These are phyloP conservation scores for Diversispora eburnea DNA, from an alignment of 192 early-diverging fungal species.

Conservation along the genomic window DNA sequence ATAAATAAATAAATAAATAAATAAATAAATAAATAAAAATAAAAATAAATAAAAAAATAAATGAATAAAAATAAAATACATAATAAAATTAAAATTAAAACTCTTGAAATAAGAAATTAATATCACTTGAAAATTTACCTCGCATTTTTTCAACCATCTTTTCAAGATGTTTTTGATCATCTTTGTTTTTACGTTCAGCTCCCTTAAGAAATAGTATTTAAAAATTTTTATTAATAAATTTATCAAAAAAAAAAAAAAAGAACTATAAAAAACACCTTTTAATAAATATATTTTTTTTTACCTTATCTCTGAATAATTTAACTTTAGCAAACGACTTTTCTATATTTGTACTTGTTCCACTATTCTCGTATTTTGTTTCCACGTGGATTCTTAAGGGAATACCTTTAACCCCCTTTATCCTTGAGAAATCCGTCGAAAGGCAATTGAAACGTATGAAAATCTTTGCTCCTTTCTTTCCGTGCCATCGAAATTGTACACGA, in stretches of 20 bases:
- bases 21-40: conserved; percentile 24
- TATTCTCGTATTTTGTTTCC: conserved; percentile 34
- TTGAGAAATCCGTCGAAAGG: conserved; percentile 74
- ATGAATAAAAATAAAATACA: no score
- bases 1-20: no score
- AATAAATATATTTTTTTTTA: conserved; percentile 11
- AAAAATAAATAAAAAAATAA: not conserved
- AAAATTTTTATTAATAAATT: not conserved
- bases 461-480: conserved; percentile 59
- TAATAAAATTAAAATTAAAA: conserved; percentile 24
- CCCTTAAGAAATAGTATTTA: conserved; percentile 37
- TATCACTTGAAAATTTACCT: conserved; percentile 35
- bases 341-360: conserved; percentile 28
- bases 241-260: not conserved
- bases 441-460: conserved; percentile 69
- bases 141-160: conserved; percentile 61
- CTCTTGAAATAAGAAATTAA: conserved; percentile 36
- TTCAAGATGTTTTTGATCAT: conserved; percentile 70
- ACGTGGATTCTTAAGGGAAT: conserved; percentile 61
- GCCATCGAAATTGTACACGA: conserved; percentile 68
- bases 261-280: not conserved
- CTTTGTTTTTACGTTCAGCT: conserved; percentile 75
- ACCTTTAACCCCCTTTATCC: conserved; percentile 80
- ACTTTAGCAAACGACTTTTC: conserved; percentile 61
- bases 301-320: conserved; percentile 74